Evolutionary conservation across 352 stramenopile genomes (phyloP).

Genomic region (Phytopythium montanum): DNA sequence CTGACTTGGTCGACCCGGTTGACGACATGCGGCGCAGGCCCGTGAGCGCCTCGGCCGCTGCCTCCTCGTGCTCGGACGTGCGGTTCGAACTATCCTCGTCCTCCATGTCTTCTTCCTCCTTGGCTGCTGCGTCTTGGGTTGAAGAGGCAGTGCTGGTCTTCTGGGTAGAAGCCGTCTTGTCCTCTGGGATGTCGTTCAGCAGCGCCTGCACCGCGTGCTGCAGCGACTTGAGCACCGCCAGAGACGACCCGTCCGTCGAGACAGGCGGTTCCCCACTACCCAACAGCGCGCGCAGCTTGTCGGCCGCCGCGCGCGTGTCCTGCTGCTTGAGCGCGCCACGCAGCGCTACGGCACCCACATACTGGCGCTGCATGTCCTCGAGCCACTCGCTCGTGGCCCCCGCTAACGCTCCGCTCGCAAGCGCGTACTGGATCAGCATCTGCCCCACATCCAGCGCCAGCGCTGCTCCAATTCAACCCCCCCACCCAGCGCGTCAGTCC

Average conservation of each 20-base stretch:
- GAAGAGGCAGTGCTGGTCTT: background rate
- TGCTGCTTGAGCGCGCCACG: constrained; percentile 31
- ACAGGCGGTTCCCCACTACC: background rate
- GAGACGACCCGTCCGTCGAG: background rate
- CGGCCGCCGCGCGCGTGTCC: constrained; percentile 32
- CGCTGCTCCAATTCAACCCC: constrained; percentile 17
- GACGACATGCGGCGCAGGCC: constrained; percentile 34
- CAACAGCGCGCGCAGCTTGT: constrained; percentile 36
- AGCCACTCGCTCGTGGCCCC: constrained; percentile 52
- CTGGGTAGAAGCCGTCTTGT: background rate
- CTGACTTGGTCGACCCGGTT: background rate
- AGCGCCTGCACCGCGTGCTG: constrained; percentile 37
- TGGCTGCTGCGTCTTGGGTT: constrained; percentile 13
- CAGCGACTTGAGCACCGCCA: constrained; percentile 34
- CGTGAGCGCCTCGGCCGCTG: constrained; percentile 69
- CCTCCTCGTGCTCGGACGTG: constrained; percentile 49
- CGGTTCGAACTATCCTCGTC: constrained; percentile 12
- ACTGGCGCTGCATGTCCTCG: constrained; percentile 45
- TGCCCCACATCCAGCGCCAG: constrained; percentile 53
- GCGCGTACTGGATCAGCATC: constrained; percentile 47
- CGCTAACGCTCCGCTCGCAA: constrained; percentile 44
- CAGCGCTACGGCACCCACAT: constrained; percentile 30
- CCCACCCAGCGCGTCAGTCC: no score
- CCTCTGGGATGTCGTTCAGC: constrained; percentile 10
- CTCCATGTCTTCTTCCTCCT: constrained; percentile 7